Base-by-base conservation (phyloP, 2,329 filamentous ascomycete genomes). In the Fulvia fulva region DNA sequence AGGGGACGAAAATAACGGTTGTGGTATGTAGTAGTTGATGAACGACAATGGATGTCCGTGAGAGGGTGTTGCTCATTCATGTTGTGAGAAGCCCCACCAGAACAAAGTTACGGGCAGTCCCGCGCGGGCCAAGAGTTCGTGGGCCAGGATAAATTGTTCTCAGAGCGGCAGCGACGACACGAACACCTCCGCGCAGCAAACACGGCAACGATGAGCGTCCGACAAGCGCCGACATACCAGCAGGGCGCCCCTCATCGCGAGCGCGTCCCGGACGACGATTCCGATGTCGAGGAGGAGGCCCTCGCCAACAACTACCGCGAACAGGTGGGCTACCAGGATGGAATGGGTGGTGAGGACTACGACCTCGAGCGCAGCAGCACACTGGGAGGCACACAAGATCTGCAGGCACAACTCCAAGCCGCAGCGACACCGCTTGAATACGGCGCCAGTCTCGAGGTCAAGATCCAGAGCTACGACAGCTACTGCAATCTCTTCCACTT, bases 401-500 rank as follows among this genome's bases (percentile, higher is more conserved):
- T 99, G 71, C 92, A 97, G 80, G 88, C 90, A 63, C 89, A 94
- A 75, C 83, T 99, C 64, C 87, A 87, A 65, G 91, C 92, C 66
- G 94, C 94, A 60, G 94, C 94, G 65, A 93, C 94, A 71, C 94
- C 94, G 53, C 83, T 99, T 67, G 94, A 99, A 75, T 97, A 96
- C 77, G 91, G 94, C 73, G 94, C 94, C 50, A 90, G 92, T 32
- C 84, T 99, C 57, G 94, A 97, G 78, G 90, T 90, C 76, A 97
- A 97, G 81, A 97, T 97, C 80, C 88, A 91, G 76, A 97, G 92
- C 81, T 99, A 99, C 83, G 94, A 99, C 80, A 90, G 91, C 75
- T 99, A 99, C 84, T 99, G 94, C 87, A 96, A 90, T 78, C 82
- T 99, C 70, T 99, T 99, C 82, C 94, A 99, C 81, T 97, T 91